Evolutionary conservation across 306 rosid genomes (phyloP).

Genomic region (Citrullus mucosospermus): DNA sequence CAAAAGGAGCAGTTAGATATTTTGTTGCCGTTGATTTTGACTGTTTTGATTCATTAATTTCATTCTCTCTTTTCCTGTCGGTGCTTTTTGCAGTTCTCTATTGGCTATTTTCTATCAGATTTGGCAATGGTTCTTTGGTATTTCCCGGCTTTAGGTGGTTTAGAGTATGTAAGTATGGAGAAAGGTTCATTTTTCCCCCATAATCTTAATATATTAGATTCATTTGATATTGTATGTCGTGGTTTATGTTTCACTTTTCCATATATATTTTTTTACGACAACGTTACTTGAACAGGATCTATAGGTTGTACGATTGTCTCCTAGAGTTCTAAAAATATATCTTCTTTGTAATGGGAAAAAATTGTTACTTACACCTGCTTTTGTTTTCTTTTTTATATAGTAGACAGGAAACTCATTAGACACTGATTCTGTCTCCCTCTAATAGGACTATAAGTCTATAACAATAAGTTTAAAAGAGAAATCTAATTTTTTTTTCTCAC

Average conservation of each 20-base stretch:
- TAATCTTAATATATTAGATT: not conserved
- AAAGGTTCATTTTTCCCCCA: not conserved
- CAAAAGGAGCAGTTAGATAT: not conserved
- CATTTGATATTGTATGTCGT: not conserved
- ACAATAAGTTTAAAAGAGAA: not conserved
- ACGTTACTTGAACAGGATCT: no score
- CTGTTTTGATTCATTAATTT: not conserved
- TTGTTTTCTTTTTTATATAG: not conserved
- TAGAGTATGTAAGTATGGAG: slow-evolving; percentile 68
- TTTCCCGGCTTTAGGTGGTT: slow-evolving; percentile 81
- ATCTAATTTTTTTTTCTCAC: not conserved
- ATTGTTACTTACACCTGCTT: not conserved
- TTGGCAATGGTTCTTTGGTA: slow-evolving; percentile 65
- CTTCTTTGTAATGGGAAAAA: not conserved
- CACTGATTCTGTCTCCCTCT: not conserved
- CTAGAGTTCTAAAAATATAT: no score
- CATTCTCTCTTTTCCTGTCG: slow-evolving; percentile 1
- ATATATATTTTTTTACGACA: not conserved
- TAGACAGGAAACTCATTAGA: not conserved
- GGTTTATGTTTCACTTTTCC: not conserved
- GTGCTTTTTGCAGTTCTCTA: slow-evolving; percentile 47
- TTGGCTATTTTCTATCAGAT: slow-evolving; percentile 83
- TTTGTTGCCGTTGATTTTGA: not conserved
- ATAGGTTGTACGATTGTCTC: no score
- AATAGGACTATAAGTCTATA: not conserved